Conservation (phyloP, 75 land plant species). For the Adiantum capillusveneris region DNA sequence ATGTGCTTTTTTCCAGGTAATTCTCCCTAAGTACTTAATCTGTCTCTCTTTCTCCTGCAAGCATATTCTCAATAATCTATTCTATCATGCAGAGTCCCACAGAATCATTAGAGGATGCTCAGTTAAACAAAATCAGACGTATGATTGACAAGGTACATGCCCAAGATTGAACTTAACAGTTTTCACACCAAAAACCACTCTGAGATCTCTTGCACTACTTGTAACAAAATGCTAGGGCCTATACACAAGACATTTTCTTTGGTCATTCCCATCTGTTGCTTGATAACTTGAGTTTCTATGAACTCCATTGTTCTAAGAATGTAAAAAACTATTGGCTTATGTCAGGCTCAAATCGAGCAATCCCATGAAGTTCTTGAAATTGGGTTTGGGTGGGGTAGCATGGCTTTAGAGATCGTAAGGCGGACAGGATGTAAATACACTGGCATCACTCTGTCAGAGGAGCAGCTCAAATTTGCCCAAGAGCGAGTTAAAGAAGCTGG, state of each 20-base stretch:
- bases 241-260: too few relatives aligned
- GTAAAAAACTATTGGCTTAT: not conserved
- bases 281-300: not conserved
- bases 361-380: conserved; percentile 85
- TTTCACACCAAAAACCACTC: too few relatives aligned
- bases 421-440: conserved; percentile 88
- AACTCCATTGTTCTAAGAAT: not conserved
- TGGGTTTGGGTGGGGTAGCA: conserved; percentile 93
- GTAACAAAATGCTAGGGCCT: too few relatives aligned
- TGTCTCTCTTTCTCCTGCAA: not conserved
- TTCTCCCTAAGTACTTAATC: not conserved
- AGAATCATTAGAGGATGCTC: conserved; percentile 70
- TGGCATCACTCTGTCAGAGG: conserved; percentile 72
- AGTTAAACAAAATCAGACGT: conserved; percentile 63
- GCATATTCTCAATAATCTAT: not conserved
- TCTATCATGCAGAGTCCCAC: conserved; percentile 38
- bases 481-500: conserved; percentile 56
- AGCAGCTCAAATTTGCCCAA: conserved; percentile 71
- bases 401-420: conserved; percentile 81
- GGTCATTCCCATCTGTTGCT: not conserved
- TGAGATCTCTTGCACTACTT: too few relatives aligned
- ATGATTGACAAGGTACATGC: conserved; percentile 66
- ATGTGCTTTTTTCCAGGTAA: conserved; percentile 86
- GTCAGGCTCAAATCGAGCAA: conserved; percentile 56
- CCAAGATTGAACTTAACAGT: too few relatives aligned